Evolutionary conservation across 495 filamentous ascomycete genomes (phyloP), one percentile per base, ranked within the genome.

Genomic region (Rhypophila decipiens): DNA sequence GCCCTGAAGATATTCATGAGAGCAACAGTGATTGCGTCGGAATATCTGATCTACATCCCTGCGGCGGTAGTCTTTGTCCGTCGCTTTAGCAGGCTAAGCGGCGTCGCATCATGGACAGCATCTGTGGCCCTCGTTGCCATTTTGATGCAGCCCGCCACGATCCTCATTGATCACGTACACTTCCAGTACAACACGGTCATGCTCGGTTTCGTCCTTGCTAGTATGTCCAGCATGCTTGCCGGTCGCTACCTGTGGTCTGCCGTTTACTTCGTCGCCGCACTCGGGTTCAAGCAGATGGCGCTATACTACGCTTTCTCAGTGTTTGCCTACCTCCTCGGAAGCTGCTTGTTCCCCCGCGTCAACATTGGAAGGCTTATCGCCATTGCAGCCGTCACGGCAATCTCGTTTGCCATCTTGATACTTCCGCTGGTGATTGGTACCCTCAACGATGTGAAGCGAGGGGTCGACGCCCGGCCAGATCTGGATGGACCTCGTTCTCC

Each of bases 111-210:
- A 17, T 94, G 88, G 87, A 85, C 85, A 19, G 76, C 80, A 42
- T 87, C 86, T 0, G 82, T 96, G 50, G 90, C 93, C 1, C 79
- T 97, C 8, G 83, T 84, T 18, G 93, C 90, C 0, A 83, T 97
- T 42, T 74, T 98, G 22, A 84, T 98, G 77, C 94, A 98, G 57
- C 93, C 93, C 5, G 84, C 80, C 1, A 88, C 86, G 5, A 93
- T 96, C 44, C 77, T 98, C 11, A 86, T 97, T 56, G 93, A 98
- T 56, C 91, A 97, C 59, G 87, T 88, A n/a, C 93, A 98, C 67
- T 98, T 98, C 64, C 93, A 98, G 68, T 98, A 95, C 62, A 98
- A 98, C 64, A 93, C 89, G 0, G 90, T 97, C 42, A 98, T 98
- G 93, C 80, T 97, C 4, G 93, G 94, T 0, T 78, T 96, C 18